Conservation (phyloP, 495 filamentous ascomycete genomes). For the Tuber microsphaerosporum region DNA sequence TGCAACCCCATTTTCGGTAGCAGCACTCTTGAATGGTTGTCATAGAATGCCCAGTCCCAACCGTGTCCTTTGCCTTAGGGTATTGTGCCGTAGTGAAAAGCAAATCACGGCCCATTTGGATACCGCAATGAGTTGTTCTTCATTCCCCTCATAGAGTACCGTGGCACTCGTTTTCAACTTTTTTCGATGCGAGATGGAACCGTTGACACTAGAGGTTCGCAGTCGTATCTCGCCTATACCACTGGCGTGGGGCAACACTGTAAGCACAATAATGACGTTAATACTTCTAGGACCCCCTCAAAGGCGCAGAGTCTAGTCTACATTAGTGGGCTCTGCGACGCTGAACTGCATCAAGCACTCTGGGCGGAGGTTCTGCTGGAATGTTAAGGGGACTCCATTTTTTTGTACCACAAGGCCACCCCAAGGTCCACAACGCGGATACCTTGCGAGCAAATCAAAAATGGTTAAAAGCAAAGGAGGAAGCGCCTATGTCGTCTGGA, state of each 20-base stretch:
- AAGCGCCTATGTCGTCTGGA: slow-evolving; percentile 52
- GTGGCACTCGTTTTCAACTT: neutral
- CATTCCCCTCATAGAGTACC: neutral
- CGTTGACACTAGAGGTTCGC: neutral
- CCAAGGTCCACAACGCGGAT: neutral
- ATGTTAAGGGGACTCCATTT: neutral
- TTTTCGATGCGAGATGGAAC: neutral
- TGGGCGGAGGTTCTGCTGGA: neutral
- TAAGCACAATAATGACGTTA: neutral
- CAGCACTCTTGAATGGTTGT: neutral
- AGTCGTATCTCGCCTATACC: neutral
- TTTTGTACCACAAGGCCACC: neutral
- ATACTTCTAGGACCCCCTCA: neutral
- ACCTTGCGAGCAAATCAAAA: neutral
- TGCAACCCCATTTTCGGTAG: neutral
- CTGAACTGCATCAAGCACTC: neutral
- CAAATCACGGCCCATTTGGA: neutral
- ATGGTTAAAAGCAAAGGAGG: slow-evolving; percentile 37
- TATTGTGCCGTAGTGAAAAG: neutral
- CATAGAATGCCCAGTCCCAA: neutral
- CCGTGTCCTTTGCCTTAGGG: neutral
- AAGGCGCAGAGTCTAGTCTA: neutral
- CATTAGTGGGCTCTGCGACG: neutral
- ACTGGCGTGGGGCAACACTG: neutral
- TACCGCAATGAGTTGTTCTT: neutral